Evolutionary conservation across 139 green algal genomes (phyloP).

Genomic region (Chlorella sp.): DNA sequence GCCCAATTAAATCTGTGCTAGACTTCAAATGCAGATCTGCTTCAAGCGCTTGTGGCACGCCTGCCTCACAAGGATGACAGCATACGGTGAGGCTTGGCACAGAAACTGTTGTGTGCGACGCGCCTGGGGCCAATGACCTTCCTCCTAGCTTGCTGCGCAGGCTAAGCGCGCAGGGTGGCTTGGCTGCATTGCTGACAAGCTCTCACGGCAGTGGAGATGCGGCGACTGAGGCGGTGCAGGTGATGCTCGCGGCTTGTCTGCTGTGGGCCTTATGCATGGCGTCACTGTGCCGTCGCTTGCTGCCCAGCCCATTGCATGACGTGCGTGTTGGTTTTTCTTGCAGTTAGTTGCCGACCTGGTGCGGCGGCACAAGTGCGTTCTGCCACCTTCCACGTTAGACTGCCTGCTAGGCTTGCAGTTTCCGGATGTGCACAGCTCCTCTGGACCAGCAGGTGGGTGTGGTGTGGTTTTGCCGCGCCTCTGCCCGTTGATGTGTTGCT

Average conservation of each 20-base stretch:
- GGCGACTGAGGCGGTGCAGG: slow-evolving; percentile 68
- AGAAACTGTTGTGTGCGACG: too few species aligned
- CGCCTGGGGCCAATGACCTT: too few species aligned
- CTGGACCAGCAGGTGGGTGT: background rate
- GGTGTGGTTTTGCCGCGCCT: too few species aligned
- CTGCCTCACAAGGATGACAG: slow-evolving; percentile 63
- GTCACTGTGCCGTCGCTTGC: too few species aligned
- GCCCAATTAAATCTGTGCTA: too few species aligned
- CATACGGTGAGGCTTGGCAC: slow-evolving; percentile 37
- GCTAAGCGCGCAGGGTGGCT: background rate
- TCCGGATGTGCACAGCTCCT: background rate
- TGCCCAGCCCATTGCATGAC: too few species aligned
- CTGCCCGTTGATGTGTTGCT: too few species aligned
- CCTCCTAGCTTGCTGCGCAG: background rate
- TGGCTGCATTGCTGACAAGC: slow-evolving; percentile 1
- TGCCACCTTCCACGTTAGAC: slow-evolving; percentile 51
- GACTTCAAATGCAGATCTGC: slow-evolving; percentile 62
- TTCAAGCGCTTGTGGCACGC: slow-evolving; percentile 80
- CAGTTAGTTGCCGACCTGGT: slow-evolving; percentile 95
- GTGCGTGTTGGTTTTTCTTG: background rate
- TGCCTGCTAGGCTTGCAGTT: slow-evolving; percentile 35
- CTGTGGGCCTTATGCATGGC: too few species aligned
- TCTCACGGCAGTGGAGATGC: slow-evolving; percentile 38
- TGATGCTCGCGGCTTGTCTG: too few species aligned
- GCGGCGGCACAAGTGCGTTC: slow-evolving; percentile 63